Base-by-base conservation (phyloP, 257 asterid genomes). In the Mentha longifolia region DNA sequence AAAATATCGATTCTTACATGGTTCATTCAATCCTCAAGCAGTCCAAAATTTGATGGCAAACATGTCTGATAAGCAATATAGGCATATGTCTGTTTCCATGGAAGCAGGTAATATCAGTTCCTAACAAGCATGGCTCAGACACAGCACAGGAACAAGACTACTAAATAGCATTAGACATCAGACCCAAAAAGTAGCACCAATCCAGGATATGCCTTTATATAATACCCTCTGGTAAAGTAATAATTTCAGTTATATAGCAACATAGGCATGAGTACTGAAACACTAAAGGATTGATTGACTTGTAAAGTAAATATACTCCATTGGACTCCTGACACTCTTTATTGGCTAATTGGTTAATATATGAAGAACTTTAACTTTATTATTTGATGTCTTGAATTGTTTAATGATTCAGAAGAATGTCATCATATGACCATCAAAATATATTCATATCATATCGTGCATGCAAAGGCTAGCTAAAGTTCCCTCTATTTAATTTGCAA, bases 81-180 rank as follows among this genome's bases (percentile, higher is more conserved):
- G 35, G 8, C 8, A 33, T 33, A 33, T 33, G 8, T 33, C 14
- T 3, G 25, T 28, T 54, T 31, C 61, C 4, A 11, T 0, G 4
- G 41, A 17, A 69, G 35, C 65, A 56, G 46, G 67, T 14, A 56
- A 39, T 57, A 61, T 39, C 58, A 63, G 15, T 52, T 19, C 59
- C 59, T 6, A 47, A 15, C 52, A 47, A 19, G 15, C 9, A 51
- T 31, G 50, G 43, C 41, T 15, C 47, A 74, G 39, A 46, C 30
- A 20, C 13, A 37, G 0, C 15, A 17, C 58, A 19, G 52, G 15
- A 52, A 33, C n/a, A 8, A 54, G 35, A 59, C 10, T 37, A 55
- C 42, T 11, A 35, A 9, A 52, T 54, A 14, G 41, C 25, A 61
- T 42, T 11, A 43, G 42, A 31, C 12, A 10, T 0, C 12, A 52